Percentiles rank a stretch among this genome's conserved stretches.
phyloP scores from a whole-genome alignment of 2,329 filamentous ascomycete species.

The Xylariaceae sp. region DNA sequence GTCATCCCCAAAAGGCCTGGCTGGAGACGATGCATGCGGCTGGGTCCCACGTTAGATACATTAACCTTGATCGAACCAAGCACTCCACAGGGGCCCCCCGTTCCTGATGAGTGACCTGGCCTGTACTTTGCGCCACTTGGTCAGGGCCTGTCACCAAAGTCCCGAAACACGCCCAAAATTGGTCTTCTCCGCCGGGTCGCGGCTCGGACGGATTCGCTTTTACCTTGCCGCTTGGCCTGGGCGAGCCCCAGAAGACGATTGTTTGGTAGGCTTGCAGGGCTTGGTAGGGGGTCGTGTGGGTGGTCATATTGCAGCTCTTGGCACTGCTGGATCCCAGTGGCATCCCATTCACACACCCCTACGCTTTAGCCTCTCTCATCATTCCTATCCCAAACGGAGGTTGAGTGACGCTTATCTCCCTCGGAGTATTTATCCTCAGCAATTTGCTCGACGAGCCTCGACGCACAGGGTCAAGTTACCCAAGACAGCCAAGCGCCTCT shows the following conservation, averaged over 20 bases:
- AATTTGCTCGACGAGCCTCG: constrained; percentile 15
- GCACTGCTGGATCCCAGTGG: constrained; percentile 14
- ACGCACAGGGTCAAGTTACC: constrained; percentile 23
- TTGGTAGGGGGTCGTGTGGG: constrained; percentile 20
- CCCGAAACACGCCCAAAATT: constrained; percentile 27
- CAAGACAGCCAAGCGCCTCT: constrained; percentile 19
- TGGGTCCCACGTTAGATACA: constrained; percentile 18
- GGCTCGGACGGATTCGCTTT: constrained; percentile 29
- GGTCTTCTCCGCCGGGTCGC: constrained; percentile 28
- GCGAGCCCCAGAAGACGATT: constrained; percentile 21
- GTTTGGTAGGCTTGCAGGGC: constrained; percentile 24
- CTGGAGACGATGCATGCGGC: constrained; percentile 18
- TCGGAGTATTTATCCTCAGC: constrained; percentile 28
- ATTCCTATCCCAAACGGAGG: constrained; percentile 7
- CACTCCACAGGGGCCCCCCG: constrained; percentile 14
- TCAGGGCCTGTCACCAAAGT: constrained; percentile 17
- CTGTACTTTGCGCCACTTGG: constrained; percentile 22
- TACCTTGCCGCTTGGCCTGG: constrained; percentile 27
- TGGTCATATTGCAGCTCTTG: constrained; percentile 25
- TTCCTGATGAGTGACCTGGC: constrained; percentile 21
- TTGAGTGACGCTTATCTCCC: constrained; percentile 18
- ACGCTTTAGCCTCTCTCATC: constrained; percentile 10
- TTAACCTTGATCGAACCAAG: constrained; percentile 21
- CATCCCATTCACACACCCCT: constrained; percentile 9
- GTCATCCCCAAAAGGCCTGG: constrained; percentile 12